phyloP scores from a whole-genome alignment of 2,329 filamentous ascomycete genomes.

The Xylariaceae sp. region DNA sequence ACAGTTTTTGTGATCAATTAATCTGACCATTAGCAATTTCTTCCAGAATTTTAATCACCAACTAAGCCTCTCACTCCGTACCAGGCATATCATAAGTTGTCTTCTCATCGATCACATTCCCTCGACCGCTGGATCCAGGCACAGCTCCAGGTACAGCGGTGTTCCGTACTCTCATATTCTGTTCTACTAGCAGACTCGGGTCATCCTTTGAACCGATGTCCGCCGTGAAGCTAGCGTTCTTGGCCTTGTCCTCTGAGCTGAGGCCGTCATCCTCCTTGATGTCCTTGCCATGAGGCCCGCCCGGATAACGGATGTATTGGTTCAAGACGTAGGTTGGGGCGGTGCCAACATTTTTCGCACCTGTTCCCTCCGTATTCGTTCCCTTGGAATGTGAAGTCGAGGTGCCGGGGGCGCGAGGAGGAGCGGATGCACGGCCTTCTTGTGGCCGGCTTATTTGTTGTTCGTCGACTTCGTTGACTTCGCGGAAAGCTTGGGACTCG shows the following conservation, averaged over 20 bases:
- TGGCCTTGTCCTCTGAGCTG: conserved; percentile 45
- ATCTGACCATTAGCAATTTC: too few relatives aligned
- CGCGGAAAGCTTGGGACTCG: conserved; percentile 62
- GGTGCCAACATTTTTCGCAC: conserved; percentile 26
- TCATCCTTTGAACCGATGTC: conserved; percentile 56
- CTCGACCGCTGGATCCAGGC: conserved; percentile 54
- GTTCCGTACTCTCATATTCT: conserved; percentile 53
- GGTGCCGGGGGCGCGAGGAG: conserved; percentile 19
- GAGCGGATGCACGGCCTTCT: conserved; percentile 16
- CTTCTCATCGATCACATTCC: conserved; percentile 42
- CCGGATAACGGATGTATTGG: conserved; percentile 40
- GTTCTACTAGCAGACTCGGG: conserved; percentile 53
- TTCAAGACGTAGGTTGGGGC: conserved; percentile 49
- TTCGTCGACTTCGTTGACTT: conserved; percentile 62
- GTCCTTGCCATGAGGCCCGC: conserved; percentile 52
- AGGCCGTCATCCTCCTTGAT: conserved; percentile 46
- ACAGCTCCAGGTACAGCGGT: conserved; percentile 60
- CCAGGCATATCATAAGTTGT: too few relatives aligned
- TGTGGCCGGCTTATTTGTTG: conserved; percentile 49
- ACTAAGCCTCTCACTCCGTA: too few relatives aligned
- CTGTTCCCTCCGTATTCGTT: conserved; percentile 45
- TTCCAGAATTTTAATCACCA: too few relatives aligned
- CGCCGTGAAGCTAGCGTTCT: conserved; percentile 46
- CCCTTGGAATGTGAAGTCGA: neutral
- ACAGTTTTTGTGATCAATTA: too few relatives aligned